Conservation (phyloP, 2,329 filamentous ascomycete genomes). For the Grosmannia serpens region DNA sequence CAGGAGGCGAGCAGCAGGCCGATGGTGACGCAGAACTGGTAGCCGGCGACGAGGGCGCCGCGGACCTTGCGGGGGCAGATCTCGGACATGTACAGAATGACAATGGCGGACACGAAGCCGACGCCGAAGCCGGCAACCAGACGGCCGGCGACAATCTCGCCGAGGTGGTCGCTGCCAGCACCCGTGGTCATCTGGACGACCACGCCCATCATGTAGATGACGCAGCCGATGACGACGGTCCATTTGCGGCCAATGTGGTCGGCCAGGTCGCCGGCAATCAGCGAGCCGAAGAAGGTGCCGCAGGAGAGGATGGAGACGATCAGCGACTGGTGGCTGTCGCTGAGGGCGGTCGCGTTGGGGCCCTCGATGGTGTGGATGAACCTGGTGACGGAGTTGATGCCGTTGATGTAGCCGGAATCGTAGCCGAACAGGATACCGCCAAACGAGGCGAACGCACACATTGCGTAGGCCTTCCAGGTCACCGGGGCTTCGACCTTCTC, state of each 20-base stretch:
- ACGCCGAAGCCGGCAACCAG: slow-evolving; percentile 67
- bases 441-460: slow-evolving; percentile 60
- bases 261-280: slow-evolving; percentile 66
- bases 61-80: slow-evolving; percentile 60
- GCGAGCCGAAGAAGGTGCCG: slow-evolving; percentile 67
- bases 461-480: slow-evolving; percentile 55
- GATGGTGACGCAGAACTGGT: slow-evolving; percentile 64
- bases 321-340: slow-evolving; percentile 35
- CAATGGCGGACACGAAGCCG: slow-evolving; percentile 68
- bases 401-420: slow-evolving; percentile 66
- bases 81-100: slow-evolving; percentile 82
- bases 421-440: slow-evolving; percentile 71
- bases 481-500: slow-evolving; percentile 55
- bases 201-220: slow-evolving; percentile 58
- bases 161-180: slow-evolving; percentile 35
- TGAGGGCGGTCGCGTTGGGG: slow-evolving; percentile 21
- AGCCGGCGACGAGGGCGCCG: slow-evolving; percentile 41
- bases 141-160: slow-evolving; percentile 60
- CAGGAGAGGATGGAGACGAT: slow-evolving; percentile 68
- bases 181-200: slow-evolving; percentile 51
- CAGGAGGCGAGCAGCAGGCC: slow-evolving; percentile 46
- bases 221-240: slow-evolving; percentile 60
- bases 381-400: slow-evolving; percentile 40
- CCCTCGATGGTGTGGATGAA: slow-evolving; percentile 43
- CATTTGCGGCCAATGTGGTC: slow-evolving; percentile 64